Base-by-base conservation (phyloP, 163 green algal species). In the Smithsoniella earleae region DNA sequence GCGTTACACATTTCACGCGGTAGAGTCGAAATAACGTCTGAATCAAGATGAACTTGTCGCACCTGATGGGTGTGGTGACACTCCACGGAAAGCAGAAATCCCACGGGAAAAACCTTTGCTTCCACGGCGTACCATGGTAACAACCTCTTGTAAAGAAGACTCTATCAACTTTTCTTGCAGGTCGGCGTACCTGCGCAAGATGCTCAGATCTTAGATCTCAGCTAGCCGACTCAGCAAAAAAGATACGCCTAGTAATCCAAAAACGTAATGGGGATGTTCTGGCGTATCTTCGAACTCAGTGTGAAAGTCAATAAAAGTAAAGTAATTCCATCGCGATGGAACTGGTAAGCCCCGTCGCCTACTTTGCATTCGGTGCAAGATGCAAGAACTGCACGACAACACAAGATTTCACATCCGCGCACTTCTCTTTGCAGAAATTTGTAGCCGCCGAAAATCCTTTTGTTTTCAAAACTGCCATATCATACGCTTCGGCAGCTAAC, bases 91-190 rank as follows among this genome's bases (percentile, higher is more conserved):
- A 62, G 78, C 77, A 22, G 82, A 91, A 58, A 82, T 87, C 36
- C 90, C 90, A 31, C 90, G 78, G 27, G 85, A 90, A 80, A 96
- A 96, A 49, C 90, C 90, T 84, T 96, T 88, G 76, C 66, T 82
- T 76, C 93, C 84, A 0, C 90, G 66, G 13, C 90, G 78, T 36
- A 95, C 85, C 2, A 89, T 86, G 88, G 96, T 96, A 75, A 96
- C 88, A 43, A 96, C 83, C 79, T 96, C 91, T 66, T 96, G 88
- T 74, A 95, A 73, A 2, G 73, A 85, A 77, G 96, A 95, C 75
- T 63, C 79, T 65, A 87, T 75, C 77, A 96, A 87, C 74, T 76
- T 88, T 55, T 72, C 74, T 27, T 88, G 77, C 64, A 96, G 83
- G 44, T 90, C 86, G 0, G 37, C 54, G 78, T 96, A 96, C 76